Evolutionary conservation across 257 asterid genomes (phyloP).

Genomic region (Mentha longifolia): DNA sequence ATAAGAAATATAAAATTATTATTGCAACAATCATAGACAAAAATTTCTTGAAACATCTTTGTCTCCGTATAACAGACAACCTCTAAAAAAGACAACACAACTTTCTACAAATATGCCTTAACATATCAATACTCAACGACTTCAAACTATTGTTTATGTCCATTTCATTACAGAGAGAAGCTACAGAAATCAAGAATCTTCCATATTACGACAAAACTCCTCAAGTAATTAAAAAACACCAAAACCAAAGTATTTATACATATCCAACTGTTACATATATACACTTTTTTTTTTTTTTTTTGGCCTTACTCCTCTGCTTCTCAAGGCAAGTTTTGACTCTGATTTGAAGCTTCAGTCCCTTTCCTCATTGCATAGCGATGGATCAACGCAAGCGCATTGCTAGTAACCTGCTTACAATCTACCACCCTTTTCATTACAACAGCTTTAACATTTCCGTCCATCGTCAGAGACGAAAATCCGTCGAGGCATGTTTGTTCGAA

Average conservation of each 20-base stretch:
- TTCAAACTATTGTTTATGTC: not conserved
- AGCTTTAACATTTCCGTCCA: conserved; percentile 39
- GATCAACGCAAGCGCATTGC: conserved; percentile 49
- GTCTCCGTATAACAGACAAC: not conserved
- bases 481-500: conserved; percentile 47
- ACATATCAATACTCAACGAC: not conserved
- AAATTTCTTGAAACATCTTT: not conserved
- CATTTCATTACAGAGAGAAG: too few species aligned
- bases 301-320: not conserved
- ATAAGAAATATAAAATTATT: too few species aligned
- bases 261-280: not conserved
- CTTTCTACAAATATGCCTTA: not conserved
- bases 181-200: too few species aligned
- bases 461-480: conserved; percentile 33
- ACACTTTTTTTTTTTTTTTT: too few species aligned
- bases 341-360: conserved; percentile 2
- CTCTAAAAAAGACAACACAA: not conserved
- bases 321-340: not conserved
- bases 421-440: conserved; percentile 28
- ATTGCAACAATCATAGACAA: not conserved
- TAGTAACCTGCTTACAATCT: conserved; percentile 45
- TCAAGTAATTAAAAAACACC: too few species aligned
- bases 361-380: conserved; percentile 38
- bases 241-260: too few species aligned
- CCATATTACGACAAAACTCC: too few species aligned